Evolutionary conservation across 2,329 filamentous ascomycete species (phyloP).

Genomic region (Coniosporium tulheliwenetii): DNA sequence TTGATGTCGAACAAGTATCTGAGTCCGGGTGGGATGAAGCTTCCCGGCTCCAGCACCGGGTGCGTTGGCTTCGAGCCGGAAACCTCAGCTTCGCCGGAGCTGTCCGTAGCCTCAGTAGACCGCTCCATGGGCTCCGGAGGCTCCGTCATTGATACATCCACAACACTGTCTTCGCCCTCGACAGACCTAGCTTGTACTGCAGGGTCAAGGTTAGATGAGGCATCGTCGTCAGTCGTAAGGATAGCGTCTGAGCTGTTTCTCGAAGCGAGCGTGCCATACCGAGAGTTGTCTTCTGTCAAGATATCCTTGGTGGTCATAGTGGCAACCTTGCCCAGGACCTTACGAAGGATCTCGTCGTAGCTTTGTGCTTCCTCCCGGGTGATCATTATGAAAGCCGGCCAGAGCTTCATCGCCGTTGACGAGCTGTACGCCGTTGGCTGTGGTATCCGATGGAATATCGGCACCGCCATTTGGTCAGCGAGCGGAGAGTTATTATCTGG

Average conservation of each 20-base stretch:
- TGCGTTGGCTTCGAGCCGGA: constrained; percentile 2
- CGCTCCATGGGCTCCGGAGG: constrained; percentile 8
- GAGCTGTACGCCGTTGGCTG: constrained; percentile 13
- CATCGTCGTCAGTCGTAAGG: constrained; percentile 45
- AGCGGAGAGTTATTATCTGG: constrained; percentile 42
- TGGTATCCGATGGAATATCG: constrained; percentile 47
- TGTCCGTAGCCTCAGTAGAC: background rate
- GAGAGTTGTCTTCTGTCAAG: constrained; percentile 35
- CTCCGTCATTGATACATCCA: constrained; percentile 78
- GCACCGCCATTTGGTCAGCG: constrained; percentile 53
- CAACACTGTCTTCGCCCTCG: constrained; percentile 77
- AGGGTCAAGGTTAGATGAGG: constrained; percentile 50
- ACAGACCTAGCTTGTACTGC: constrained; percentile 66
- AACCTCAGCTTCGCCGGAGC: too few relatives aligned
- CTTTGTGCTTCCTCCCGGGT: constrained; percentile 54
- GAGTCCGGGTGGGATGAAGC: constrained; percentile 45
- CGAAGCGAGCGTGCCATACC: constrained; percentile 32
- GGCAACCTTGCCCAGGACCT: constrained; percentile 60
- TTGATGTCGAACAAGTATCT: constrained; percentile 60
- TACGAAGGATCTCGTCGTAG: constrained; percentile 61
- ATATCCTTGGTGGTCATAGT: constrained; percentile 59
- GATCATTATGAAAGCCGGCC: constrained; percentile 59
- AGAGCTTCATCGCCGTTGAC: constrained; percentile 19
- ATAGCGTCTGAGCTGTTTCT: constrained; percentile 52
- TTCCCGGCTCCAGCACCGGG: constrained; percentile 35